phyloP scores from a whole-genome alignment of 169 alveolate species.

The Pseudocohnilembus persalinus region DNA sequence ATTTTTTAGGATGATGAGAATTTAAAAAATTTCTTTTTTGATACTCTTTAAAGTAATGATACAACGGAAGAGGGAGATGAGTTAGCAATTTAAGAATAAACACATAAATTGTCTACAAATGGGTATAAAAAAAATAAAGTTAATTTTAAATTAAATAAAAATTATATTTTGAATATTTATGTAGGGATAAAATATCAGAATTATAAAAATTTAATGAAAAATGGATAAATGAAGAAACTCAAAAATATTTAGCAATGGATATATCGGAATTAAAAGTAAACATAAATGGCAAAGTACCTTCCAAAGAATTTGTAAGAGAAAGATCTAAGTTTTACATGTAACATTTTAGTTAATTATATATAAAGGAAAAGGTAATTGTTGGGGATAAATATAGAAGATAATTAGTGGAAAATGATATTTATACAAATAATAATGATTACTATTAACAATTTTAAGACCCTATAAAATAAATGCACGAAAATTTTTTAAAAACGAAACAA shows the following conservation, averaged over 20 bases:
- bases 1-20: neutral
- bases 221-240: no score
- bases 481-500: no score
- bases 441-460: neutral
- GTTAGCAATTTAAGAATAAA: neutral
- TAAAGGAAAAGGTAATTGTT: neutral
- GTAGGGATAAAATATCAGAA: no score
- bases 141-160: no score
- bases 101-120: no score
- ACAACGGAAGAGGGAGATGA: neutral
- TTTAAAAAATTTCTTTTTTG: neutral
- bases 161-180: no score
- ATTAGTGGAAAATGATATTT: neutral
- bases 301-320: neutral
- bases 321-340: neutral
- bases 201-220: no score
- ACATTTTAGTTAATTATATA: neutral
- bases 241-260: no score
- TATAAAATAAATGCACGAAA: no score
- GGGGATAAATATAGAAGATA: neutral
- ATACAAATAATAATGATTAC: neutral
- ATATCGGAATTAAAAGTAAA: no score
- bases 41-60: neutral
- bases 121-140: no score
- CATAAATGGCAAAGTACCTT: no score